Base-by-base conservation (phyloP, 208 protist genomes). In the Balamuthia mandrillaris region DNA sequence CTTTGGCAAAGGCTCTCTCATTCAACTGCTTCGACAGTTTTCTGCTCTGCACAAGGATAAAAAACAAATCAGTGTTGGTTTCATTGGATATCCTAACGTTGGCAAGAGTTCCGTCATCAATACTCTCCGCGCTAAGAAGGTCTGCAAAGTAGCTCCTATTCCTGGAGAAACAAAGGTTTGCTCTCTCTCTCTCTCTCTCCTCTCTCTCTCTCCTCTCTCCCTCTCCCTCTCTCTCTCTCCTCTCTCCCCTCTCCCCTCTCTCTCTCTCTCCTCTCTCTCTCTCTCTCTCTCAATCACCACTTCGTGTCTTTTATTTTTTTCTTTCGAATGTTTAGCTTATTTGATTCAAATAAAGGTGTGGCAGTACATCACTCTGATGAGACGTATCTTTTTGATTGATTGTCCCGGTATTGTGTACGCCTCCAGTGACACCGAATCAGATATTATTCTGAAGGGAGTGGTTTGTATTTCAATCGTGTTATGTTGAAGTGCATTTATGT, bases 31-130 rank as follows among this genome's bases (percentile, higher is more conserved):
- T 7, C 93, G 98, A 51, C 98, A 99, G 49, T 93, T 91, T 29
- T 74, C 56, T 3, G 77, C 87, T 33, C 85, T 97, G 24, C 95
- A 97, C 82, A 63, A 24, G 12, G 94, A 97, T 56, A 96, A 96
- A 81, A 90, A 94, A 63, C 86, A 94, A 41, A 97, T 98, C n/a
- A 92, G 81, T 16, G 95, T 98, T 21, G 96, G 97, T 29, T 96
- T 98, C 24, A 97, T 99, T 75, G 99, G 58, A 12, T 83, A 85
- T 47, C 92, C 91, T 31, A 99, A 99, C 85, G 98, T 99, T 42
- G 99, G 99, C 35, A 99, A 99, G 91, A 96, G 92, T 45, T 99
- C 96, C 9, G 91, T 99, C n/a, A 99, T 99, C 88, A 99, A 99
- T 90, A 99, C 98, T 1, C 91, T 99, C 0, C 88, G 95, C 24